Percentiles rank a stretch among this genome's conserved stretches.
phyloP scores from a whole-genome alignment of 2,329 filamentous ascomycete species.

The Cercospora sesami region DNA sequence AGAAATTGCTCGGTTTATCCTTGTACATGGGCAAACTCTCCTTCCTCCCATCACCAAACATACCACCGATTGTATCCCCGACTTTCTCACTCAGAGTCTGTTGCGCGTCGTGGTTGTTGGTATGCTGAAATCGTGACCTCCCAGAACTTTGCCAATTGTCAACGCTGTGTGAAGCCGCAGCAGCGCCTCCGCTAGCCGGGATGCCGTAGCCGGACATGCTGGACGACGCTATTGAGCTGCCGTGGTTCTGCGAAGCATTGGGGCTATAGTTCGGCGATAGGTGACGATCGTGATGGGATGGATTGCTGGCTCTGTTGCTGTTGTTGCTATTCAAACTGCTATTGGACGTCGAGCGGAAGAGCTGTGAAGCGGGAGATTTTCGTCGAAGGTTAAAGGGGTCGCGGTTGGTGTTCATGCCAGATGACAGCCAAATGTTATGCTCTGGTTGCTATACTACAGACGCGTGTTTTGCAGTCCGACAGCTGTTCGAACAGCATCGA shows the following conservation, averaged over 20 bases:
- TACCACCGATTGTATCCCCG: conserved; percentile 61
- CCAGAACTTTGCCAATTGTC: conserved; percentile 24
- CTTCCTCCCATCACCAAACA: conserved; percentile 61
- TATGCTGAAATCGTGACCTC: conserved; percentile 27
- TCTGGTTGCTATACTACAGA: not conserved
- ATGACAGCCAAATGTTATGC: not conserved
- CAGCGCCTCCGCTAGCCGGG: conserved; percentile 19
- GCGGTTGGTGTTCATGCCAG: conserved; percentile 45
- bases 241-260: conserved; percentile 1
- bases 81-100: conserved; percentile 48
- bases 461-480: not conserved
- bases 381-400: conserved; percentile 49
- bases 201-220: conserved; percentile 30
- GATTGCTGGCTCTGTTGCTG: conserved; percentile 11
- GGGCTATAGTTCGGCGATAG: conserved; percentile 7
- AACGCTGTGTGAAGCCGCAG: conserved; percentile 18
- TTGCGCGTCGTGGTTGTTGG: conserved; percentile 22
- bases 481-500: not conserved
- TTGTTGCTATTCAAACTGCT: conserved; percentile 13
- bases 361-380: conserved; percentile 27
- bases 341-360: conserved; percentile 21
- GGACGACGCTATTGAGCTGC: conserved; percentile 6
- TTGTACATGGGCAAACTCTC: conserved; percentile 88
- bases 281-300: not conserved
- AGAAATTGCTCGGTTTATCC: conserved; percentile 86